Base-by-base conservation (phyloP, 345 rosid genomes). In the Theobroma cacao region DNA sequence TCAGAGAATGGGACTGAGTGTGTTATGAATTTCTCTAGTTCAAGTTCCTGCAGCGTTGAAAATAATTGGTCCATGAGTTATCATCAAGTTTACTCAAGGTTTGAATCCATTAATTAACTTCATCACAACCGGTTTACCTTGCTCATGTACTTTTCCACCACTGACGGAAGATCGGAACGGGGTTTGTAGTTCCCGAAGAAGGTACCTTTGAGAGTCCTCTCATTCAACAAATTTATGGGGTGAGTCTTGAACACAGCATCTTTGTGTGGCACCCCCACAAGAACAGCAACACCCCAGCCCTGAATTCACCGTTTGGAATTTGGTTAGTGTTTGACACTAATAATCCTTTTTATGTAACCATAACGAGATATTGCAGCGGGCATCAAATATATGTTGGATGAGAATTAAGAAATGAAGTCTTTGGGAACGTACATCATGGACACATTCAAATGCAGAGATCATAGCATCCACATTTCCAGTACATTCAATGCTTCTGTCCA, bases 181-280 rank as follows among this genome's bases (percentile, higher is more conserved):
- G 93, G 86, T 75, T 86, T 90, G 87, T 83, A 86, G 87, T 90
- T 86, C 53, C 93, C 90, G 5, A 80, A 90, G 88, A 90, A 86
- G 11, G 91, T 85, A 10, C 89, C 93, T 69, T 82, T 88, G 0
- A 89, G 84, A 58, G 89, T 89, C 69, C 85, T 86, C 80, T 87
- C 90, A 1, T 84, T 75, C 63, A 86, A 62, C 13, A 86, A 7
- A 31, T 88, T 88, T 75, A 88, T 26, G 0, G 93, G 90, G 67
- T 88, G 88, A 9, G 89, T 86, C 75, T 88, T 88, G 86, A 88
- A 88, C 2, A 76, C 85, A 3, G 77, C 93, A 24, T 88, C 88
- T 79, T 89, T 88, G 78, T 65, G 77, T 0, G 91, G 93, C 30
- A 86, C 83, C 0, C 91, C 91, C 1, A 88, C 93, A 1, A 89